Evolutionary conservation across 345 rosid genomes (phyloP), one percentile per base, ranked within the genome.

Genomic region (Citrus reticulata): DNA sequence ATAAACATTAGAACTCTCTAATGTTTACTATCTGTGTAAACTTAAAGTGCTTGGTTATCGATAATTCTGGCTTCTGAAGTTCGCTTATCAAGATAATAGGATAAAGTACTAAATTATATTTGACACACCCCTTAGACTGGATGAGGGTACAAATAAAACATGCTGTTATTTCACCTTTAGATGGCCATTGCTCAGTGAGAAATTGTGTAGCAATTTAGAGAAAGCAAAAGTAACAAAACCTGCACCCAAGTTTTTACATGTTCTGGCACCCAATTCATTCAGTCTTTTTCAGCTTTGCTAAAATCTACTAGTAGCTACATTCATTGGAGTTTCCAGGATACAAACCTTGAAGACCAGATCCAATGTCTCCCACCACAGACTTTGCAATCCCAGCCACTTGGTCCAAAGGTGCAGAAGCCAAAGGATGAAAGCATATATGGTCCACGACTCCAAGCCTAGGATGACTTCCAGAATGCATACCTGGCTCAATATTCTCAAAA

Each of bases 371-470:
- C 1, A 92, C 97, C 84, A 93, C 81, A 55, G 91, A 86, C 80
- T 83, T 90, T 9, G 99, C 98, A 81, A 90, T 73, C 35, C 75
- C 77, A 51, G 94, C 92, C 60, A 86, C 90, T 76, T 92, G 93
- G 35, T 91, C 89, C 60, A 92, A 58, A 57, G 94, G 86, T 77
- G 94, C 68, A 51, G 58, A 81, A 72, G 84, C 87, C 84, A 95
- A 79, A 4, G 96, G 95, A 81, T 95, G 99, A 84, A 95, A 92
- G 84, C 99, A 93, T 72, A 92, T 85, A 80, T 95, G 98, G 68
- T 95, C 99, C 49, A 95, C 95, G 60, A 95, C 97, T 79, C 98
- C 98, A 78, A 93, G 95, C 32, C 97, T 88, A 42, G 98, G 97
- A 88, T 92, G 99, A 74, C 88, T 91, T 68, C 97, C 99, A 67